These are phyloP conservation scores for Psilocybe tampanensis DNA, from an alignment of 768 basidiomycete species.

Conservation along the genomic window DNA sequence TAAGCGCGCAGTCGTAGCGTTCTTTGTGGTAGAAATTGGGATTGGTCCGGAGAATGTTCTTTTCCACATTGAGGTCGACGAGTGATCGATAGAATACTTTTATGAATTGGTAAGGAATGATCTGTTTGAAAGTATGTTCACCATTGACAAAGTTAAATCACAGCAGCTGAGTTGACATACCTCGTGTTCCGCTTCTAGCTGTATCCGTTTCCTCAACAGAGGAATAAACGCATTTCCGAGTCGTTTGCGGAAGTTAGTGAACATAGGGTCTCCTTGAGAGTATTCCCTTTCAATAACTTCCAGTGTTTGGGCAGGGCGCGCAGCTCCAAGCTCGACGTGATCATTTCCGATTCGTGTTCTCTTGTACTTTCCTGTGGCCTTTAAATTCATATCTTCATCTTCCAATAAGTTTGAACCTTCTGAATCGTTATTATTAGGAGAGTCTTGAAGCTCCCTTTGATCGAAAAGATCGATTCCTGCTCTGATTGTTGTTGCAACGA, in stretches of 20 bases:
- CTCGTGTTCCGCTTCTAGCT: not conserved
- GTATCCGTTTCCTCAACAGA: too few species aligned
- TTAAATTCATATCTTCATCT: too few species aligned
- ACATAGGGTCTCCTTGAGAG: not conserved
- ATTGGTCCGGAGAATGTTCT: slow-evolving; percentile 32
- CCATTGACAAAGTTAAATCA: not conserved
- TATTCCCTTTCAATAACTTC: not conserved
- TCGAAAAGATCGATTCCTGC: not conserved
- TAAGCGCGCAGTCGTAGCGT: slow-evolving; percentile 25
- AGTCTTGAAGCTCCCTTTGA: too few species aligned
- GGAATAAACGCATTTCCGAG: not conserved
- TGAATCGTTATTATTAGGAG: too few species aligned
- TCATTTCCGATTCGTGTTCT: not conserved
- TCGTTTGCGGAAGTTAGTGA: not conserved
- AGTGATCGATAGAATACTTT: slow-evolving; percentile 28
- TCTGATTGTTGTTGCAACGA: slow-evolving; percentile 2
- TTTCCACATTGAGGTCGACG: slow-evolving; percentile 27
- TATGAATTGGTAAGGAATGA: slow-evolving; percentile 25
- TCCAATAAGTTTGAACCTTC: too few species aligned
- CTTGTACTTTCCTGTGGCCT: too few species aligned
- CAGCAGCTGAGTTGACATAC: too few species aligned
- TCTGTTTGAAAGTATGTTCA: slow-evolving; percentile 12
- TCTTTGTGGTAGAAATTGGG: slow-evolving; percentile 27
- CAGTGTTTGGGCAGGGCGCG: not conserved
- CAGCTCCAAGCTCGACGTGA: not conserved